Percentiles rank a stretch among this genome's conserved stretches.
phyloP scores from a whole-genome alignment of 768 basidiomycete genomes.

The Boletus patriciae region DNA sequence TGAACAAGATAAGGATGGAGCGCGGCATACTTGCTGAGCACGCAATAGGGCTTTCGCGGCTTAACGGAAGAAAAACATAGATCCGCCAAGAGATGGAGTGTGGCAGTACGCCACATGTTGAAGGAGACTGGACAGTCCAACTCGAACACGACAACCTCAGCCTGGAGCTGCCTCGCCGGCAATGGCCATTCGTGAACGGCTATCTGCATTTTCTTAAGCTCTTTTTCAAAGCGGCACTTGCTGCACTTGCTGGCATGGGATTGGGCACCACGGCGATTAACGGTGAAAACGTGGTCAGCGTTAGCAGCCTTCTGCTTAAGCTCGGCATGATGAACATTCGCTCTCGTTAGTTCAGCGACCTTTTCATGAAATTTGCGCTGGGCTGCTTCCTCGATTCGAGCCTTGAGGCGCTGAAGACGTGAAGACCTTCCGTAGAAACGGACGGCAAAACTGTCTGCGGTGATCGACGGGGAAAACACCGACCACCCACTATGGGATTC shows the following conservation, averaged over 20 bases:
- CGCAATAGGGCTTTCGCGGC: constrained; percentile 7
- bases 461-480: constrained; percentile 32
- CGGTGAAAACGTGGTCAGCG: constrained; percentile 6
- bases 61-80: constrained; percentile 26
- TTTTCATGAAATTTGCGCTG: constrained; percentile 21
- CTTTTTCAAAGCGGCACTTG: constrained; percentile 32
- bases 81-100: constrained; percentile 41
- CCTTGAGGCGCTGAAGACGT: constrained; percentile 26
- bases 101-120: constrained; percentile 44
- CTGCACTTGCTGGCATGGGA: constrained; percentile 15
- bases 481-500: constrained; percentile 23
- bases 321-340: constrained; percentile 21
- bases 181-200: constrained; percentile 48
- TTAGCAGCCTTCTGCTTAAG: constrained; percentile 12
- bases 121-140: constrained; percentile 40
- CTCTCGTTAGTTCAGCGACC: constrained; percentile 25
- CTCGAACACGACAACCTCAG: constrained; percentile 43
- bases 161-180: constrained; percentile 25
- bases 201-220: constrained; percentile 31
- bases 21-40: constrained; percentile 11
- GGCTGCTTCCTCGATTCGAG: constrained; percentile 33
- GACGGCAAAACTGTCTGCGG: constrained; percentile 29
- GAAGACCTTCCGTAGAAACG: constrained; percentile 35
- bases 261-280: not conserved
- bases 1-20: constrained; percentile 11